Conservation (phyloP, 164 flowering plant genomes). For the Kingdonia uniflora region DNA sequence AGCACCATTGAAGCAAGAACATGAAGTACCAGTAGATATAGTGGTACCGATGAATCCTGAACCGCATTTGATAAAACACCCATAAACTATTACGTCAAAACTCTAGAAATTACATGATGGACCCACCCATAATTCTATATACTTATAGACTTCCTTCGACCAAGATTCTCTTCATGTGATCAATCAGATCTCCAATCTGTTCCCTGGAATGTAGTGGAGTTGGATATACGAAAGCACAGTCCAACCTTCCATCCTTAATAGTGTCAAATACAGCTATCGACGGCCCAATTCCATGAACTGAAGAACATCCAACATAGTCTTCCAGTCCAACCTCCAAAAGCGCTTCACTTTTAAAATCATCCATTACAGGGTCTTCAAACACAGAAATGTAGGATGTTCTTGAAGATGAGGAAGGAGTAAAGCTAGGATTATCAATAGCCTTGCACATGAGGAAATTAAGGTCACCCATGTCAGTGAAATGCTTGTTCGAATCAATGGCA, state of each 20-base stretch:
- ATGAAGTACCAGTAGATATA: too few species aligned
- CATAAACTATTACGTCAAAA: too few species aligned
- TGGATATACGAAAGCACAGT: constrained; percentile 66
- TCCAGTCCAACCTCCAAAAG: constrained; percentile 36
- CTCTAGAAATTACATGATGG: too few species aligned
- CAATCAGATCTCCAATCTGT: constrained; percentile 52
- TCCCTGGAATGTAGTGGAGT: constrained; percentile 72
- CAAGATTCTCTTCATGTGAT: constrained; percentile 46
- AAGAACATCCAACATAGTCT: constrained; percentile 62
- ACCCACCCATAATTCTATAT: too few species aligned
- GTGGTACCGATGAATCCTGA: too few species aligned
- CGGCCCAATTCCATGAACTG: constrained; percentile 75
- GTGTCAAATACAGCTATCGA: constrained; percentile 64
- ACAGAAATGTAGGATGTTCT: constrained; percentile 64
- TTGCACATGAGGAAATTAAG: constrained; percentile 74
- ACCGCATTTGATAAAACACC: too few species aligned
- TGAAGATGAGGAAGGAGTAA: constrained; percentile 54
- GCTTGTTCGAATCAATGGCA: constrained; percentile 48
- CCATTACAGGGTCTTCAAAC: constrained; percentile 57
- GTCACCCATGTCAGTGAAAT: constrained; percentile 79
- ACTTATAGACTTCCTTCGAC: constrained; percentile 9
- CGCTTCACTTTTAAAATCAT: constrained; percentile 17
- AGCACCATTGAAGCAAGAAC: too few species aligned
- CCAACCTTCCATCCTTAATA: constrained; percentile 46
- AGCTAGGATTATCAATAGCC: constrained; percentile 71